Percentiles rank a stretch among this genome's conserved stretches.
These are phyloP conservation scores for Hymenotorrendiella dingleyae DNA, from an alignment of 2,329 filamentous ascomycete species.

Conservation along the genomic window DNA sequence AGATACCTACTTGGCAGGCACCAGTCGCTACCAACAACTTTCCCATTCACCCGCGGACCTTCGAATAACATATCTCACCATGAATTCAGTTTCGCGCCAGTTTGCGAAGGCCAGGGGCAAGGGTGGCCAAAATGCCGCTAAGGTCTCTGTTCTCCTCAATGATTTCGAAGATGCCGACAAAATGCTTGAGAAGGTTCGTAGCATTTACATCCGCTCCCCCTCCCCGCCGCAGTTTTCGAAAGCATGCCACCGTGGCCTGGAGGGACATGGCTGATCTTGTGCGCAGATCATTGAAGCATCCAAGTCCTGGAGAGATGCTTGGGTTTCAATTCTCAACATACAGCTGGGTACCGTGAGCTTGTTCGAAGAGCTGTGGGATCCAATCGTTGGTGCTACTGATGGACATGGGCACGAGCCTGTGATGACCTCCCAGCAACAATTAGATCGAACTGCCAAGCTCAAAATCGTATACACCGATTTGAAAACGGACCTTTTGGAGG, in stretches of 20 bases:
- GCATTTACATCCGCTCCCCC: slow-evolving; percentile 1
- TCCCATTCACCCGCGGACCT: no score
- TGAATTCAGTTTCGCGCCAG: slow-evolving; percentile 69
- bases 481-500: slow-evolving; percentile 63
- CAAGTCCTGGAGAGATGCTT: slow-evolving; percentile 72
- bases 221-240: slow-evolving; percentile 6
- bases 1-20: slow-evolving; percentile 5
- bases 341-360: slow-evolving; percentile 62
- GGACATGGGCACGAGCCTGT: slow-evolving; percentile 48
- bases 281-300: slow-evolving; percentile 67
- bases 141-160: slow-evolving; percentile 66
- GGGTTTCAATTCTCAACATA: slow-evolving; percentile 64
- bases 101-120: slow-evolving; percentile 66
- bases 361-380: slow-evolving; percentile 69
- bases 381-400: slow-evolving; percentile 62
- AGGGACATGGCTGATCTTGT: slow-evolving; percentile 12
- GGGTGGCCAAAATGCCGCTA: slow-evolving; percentile 67
- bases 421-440: slow-evolving; percentile 54
- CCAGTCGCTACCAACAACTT: slow-evolving; percentile 6
- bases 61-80: slow-evolving; percentile 30
- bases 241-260: background rate
- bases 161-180: slow-evolving; percentile 78
- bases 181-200: slow-evolving; percentile 62
- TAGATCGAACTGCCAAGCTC: slow-evolving; percentile 60
- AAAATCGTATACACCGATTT: slow-evolving; percentile 65